Evolutionary conservation across 768 basidiomycete species (phyloP), one percentile per base, ranked within the genome.

Genomic region (Tremella yokohamensis): DNA sequence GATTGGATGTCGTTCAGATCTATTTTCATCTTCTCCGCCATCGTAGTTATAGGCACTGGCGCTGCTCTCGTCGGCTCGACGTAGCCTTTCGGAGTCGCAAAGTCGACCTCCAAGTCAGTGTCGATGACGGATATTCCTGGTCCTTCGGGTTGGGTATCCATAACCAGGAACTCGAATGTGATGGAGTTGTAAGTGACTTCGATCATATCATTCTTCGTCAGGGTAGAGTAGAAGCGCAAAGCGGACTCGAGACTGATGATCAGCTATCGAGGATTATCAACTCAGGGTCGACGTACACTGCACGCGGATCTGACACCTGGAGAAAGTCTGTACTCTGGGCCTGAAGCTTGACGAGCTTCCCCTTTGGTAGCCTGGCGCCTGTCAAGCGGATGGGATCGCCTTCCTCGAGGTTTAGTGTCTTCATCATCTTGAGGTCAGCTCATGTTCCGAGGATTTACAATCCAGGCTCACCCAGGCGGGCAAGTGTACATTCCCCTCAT

Each of bases 121-220:
- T 99, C 92, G 52, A 96, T 78, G 52, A 97, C 84, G 49, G 80
- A 85, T 68, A 99, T 97, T 8, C 92, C 94, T 57, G 84, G 84
- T 18, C 87, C 89, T 8, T 87, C 88, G 1, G 92, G 91, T 45
- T 81, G 83, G 15, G 69, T 73, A 77, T 98, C 94, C 90, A 98
- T 96, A 38, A 99, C 86, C 42, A 97, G 84, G 47, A 99, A 82
- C 51, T 92, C 90, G 74, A 99, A 98, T 19, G 90, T 83, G 69
- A 99, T 90, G 0, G 86, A 85, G 75, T 98, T 98, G 78, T 99
- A 97, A n/a, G 82, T 85, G 70, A 99, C 94, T 78, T 98, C 96
- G 73, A 99, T 90, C 61, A 96, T 94, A 72, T 99, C 96, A 44
- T 92, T 92, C 69, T 92, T 89, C 0, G 93, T 91, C 22, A 99